These are phyloP conservation scores for Melaleuca quinquenervia DNA, from an alignment of 345 rosid species.

Conservation along the genomic window DNA sequence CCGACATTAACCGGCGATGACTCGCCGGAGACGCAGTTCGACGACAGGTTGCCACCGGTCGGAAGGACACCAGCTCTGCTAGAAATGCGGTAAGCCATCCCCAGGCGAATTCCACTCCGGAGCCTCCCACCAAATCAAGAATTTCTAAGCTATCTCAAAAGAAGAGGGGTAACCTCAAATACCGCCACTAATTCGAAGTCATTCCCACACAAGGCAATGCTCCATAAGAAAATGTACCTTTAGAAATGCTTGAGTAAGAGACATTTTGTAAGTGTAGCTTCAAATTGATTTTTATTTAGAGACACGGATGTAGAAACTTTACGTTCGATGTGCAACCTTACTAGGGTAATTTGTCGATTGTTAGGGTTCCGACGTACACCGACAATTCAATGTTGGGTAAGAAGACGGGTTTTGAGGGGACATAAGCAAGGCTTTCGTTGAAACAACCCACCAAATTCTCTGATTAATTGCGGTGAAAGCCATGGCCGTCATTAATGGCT, in stretches of 20 bases:
- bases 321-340: not conserved
- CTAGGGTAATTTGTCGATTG: not conserved
- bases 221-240: not conserved
- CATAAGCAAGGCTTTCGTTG: not conserved
- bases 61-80: not conserved
- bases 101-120: not conserved
- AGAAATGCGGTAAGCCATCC: not conserved
- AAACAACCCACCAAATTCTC: not conserved
- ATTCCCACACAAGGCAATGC: not conserved
- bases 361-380: not conserved
- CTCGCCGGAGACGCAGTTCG: not conserved
- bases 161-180: not conserved
- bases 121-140: not conserved
- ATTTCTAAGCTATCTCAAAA: not conserved
- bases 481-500: not conserved
- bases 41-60: not conserved
- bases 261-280: not conserved
- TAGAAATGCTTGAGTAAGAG: not conserved
- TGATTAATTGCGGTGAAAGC: not conserved
- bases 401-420: not conserved
- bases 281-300: not conserved
- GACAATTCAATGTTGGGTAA: not conserved
- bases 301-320: not conserved
- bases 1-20: not conserved
- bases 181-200: not conserved